A percentile compares a stretch with the other conserved stretches of the same genome.
These are phyloP conservation scores for Manihot esculenta DNA, from an alignment of 441 rosid genomes.

Conservation along the genomic window DNA sequence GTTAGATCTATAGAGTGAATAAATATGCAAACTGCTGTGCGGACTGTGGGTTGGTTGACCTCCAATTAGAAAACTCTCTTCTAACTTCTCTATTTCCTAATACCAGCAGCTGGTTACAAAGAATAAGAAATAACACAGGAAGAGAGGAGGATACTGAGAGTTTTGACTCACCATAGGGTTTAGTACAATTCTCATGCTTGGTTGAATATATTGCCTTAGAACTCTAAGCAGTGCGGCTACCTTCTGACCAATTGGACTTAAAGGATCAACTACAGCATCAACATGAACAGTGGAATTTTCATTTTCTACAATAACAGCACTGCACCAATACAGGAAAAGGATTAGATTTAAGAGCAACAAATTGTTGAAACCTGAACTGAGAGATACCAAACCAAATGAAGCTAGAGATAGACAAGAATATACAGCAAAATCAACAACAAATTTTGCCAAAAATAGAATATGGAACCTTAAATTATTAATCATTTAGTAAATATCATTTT, in stretches of 20 bases:
- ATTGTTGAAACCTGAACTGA: background rate
- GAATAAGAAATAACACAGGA: background rate
- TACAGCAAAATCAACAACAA: background rate
- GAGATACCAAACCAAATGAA: conserved; percentile 7
- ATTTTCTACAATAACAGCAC: conserved; percentile 74
- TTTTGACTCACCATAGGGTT: conserved; percentile 86
- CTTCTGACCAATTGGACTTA: conserved; percentile 90
- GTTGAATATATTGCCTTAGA: conserved; percentile 69
- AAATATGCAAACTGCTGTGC: background rate
- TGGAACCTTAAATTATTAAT: background rate
- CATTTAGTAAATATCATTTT: conserved; percentile 36
- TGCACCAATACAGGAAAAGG: conserved; percentile 35
- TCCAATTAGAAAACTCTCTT: background rate
- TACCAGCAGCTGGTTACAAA: background rate
- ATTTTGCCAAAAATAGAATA: background rate
- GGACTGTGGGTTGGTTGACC: background rate
- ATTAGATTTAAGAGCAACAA: conserved; percentile 3
- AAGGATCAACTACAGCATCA: conserved; percentile 96
- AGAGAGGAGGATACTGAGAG: background rate
- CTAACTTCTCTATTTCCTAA: background rate
- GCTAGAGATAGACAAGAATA: background rate
- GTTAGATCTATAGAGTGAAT: no score
- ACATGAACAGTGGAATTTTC: conserved; percentile 83
- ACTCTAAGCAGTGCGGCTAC: conserved; percentile 84
- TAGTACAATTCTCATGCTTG: conserved; percentile 93